A percentile compares a stretch with the other conserved stretches of the same genome.
These are phyloP conservation scores for Kluyveromyces aestuarii DNA, from an alignment of 805 yeast species.

Conservation along the genomic window DNA sequence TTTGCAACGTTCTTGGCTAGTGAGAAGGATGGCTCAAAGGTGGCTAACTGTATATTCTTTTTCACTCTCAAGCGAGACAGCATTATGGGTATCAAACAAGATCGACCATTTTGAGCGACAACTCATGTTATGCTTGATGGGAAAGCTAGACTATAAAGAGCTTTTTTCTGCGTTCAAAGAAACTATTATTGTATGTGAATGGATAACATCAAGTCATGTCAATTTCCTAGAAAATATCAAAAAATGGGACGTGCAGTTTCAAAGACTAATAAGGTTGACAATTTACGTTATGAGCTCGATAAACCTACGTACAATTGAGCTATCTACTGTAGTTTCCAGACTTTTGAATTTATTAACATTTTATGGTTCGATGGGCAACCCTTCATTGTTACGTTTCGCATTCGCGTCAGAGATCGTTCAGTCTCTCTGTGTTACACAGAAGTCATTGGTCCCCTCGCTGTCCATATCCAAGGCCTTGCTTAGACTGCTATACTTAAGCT, in stretches of 20 bases:
- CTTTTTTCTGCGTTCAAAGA: neutral
- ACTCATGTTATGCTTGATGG: neutral
- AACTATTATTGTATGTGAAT: neutral
- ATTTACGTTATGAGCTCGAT: slow-evolving; percentile 18
- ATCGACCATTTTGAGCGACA: neutral
- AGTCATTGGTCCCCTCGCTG: neutral
- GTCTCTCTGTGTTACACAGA: neutral
- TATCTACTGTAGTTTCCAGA: neutral
- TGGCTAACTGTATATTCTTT: neutral
- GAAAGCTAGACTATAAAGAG: neutral
- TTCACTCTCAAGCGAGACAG: neutral
- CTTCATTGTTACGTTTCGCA: neutral
- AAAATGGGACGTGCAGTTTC: slow-evolving; percentile 19
- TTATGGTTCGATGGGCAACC: neutral
- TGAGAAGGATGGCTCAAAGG: neutral
- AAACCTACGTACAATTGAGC: neutral
- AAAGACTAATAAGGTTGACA: slow-evolving; percentile 19
- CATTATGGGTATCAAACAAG: neutral
- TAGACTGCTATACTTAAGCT: neutral
- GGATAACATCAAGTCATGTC: neutral
- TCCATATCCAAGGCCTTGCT: neutral
- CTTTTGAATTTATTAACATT: neutral
- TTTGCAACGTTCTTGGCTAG: neutral
- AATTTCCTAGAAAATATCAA: neutral
- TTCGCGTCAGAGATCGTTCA: neutral